Base-by-base conservation (phyloP, 352 stramenopile species). In the Phytophthora capsici region DNA sequence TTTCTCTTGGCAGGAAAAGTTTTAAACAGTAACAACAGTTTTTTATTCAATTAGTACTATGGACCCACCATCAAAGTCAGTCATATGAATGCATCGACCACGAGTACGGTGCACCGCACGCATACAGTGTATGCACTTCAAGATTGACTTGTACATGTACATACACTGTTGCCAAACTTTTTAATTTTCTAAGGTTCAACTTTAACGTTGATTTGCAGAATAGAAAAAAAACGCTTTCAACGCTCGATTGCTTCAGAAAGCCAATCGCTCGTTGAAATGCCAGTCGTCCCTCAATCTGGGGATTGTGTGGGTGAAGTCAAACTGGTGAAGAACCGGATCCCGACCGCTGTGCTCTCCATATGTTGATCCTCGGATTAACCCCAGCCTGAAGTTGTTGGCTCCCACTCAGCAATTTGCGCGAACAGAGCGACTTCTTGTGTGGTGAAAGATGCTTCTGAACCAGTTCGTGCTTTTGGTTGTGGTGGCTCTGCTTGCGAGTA, bases 231-330 rank as follows among this genome's bases (percentile, higher is more conserved):
- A 28, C n/a, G n/a, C n/a, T n/a, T n/a, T n/a, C n/a, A n/a, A n/a
- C n/a, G n/a, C n/a, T n/a, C n/a, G n/a, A n/a, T n/a, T n/a, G n/a
- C n/a, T n/a, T n/a, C n/a, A n/a, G n/a, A n/a, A n/a, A n/a, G n/a
- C n/a, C n/a, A n/a, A n/a, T n/a, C n/a, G n/a, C n/a, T n/a, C n/a
- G 26, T 30, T 30, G 26, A 30, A 40, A 40, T 40, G 12, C 46
- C 20, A 17, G 26, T 53, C 17, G 34, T 43, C 10, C 50, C n/a
- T 23, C 25, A 45, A 8, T 43, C 46, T 8, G 38, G 52, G 22
- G 46, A 63, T 56, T 57, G 36, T 41, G 37, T 41, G 37, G 48
- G n/a, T 63, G 6, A 61, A 61, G 53, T 63, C 56, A 49, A 56
- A 9, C 10, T 38, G 16, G 26, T 65, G 25, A 22, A 40, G 17